Conservation (phyloP, 352 stramenopile species). For the Pythium dissimile region DNA sequence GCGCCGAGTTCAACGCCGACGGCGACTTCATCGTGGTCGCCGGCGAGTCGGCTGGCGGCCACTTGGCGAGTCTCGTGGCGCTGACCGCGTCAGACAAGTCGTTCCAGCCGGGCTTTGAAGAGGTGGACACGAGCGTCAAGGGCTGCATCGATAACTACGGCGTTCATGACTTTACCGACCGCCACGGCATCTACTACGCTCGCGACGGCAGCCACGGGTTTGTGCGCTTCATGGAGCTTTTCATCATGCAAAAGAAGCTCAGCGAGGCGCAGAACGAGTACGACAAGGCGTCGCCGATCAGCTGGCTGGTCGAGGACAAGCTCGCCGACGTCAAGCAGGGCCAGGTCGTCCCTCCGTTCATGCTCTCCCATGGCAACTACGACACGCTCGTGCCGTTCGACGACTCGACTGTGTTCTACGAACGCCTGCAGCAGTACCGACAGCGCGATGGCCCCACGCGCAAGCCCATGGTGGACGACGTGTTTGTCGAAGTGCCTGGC, state of each 20-base stretch:
- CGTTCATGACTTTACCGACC: slow-evolving; percentile 74
- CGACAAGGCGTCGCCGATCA: slow-evolving; percentile 55
- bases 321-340: slow-evolving; percentile 11
- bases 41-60: slow-evolving; percentile 66
- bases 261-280: slow-evolving; percentile 35
- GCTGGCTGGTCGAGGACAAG: slow-evolving; percentile 42
- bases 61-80: slow-evolving; percentile 65
- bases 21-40: slow-evolving; percentile 64
- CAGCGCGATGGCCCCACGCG: slow-evolving; percentile 2
- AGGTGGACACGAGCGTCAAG: slow-evolving; percentile 69
- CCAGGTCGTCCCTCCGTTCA: slow-evolving; percentile 59
- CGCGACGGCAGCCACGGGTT: slow-evolving; percentile 58
- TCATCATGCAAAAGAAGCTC: slow-evolving; percentile 70
- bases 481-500: slow-evolving; percentile 59
- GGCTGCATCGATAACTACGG: slow-evolving; percentile 74
- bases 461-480: slow-evolving; percentile 32
- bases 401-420: slow-evolving; percentile 65
- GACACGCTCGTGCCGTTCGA: slow-evolving; percentile 75
- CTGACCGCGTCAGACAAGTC: slow-evolving; percentile 60
- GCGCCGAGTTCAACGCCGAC: slow-evolving; percentile 45
- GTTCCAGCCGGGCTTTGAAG: slow-evolving; percentile 73
- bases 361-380: slow-evolving; percentile 62
- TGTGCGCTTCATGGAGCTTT: slow-evolving; percentile 58
- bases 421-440: slow-evolving; percentile 46
- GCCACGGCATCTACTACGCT: slow-evolving; percentile 56